Evolutionary conservation across 768 basidiomycete genomes (phyloP).

Genomic region (Leccinum incarnatum): DNA sequence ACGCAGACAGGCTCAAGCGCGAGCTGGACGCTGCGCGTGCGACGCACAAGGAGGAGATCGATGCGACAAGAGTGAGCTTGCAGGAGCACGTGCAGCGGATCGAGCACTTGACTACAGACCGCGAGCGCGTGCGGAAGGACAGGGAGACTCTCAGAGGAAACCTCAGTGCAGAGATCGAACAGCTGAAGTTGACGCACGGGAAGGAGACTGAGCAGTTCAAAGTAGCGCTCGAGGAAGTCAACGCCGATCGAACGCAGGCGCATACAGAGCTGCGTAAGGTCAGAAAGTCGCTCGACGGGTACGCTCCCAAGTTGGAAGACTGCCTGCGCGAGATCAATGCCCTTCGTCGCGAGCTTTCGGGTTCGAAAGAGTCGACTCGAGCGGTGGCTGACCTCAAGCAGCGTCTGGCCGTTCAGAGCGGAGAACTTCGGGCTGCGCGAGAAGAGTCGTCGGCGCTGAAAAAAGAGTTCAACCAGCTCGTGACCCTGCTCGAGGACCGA

Average conservation of each 20-base stretch:
- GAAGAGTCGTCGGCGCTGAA: conserved; percentile 29
- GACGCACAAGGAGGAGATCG: conserved; percentile 13
- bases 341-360: conserved; percentile 17
- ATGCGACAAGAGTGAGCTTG: conserved; percentile 15
- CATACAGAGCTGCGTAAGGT: conserved; percentile 22
- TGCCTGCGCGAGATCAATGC: conserved; percentile 15
- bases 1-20: conserved; percentile 12
- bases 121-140: conserved; percentile 26
- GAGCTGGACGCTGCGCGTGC: conserved; percentile 10
- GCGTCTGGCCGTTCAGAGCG: conserved; percentile 19
- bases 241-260: conserved; percentile 16
- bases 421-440: conserved; percentile 20
- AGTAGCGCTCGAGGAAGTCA: conserved; percentile 26
- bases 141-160: conserved; percentile 15
- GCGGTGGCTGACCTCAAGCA: conserved; percentile 12
- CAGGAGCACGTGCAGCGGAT: conserved; percentile 21
- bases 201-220: conserved; percentile 18
- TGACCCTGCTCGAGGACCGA: conserved; percentile 37
- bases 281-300: conserved; percentile 20
- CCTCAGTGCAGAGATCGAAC: conserved; percentile 24
- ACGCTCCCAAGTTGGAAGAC: conserved; percentile 19
- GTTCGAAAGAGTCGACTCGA: conserved; percentile 12
- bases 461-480: conserved; percentile 28
- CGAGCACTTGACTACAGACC: conserved; percentile 20
- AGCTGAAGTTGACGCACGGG: conserved; percentile 11